Conservation (phyloP, 2,329 filamentous ascomycete species). For the Davidsoniella neocaledoniae region DNA sequence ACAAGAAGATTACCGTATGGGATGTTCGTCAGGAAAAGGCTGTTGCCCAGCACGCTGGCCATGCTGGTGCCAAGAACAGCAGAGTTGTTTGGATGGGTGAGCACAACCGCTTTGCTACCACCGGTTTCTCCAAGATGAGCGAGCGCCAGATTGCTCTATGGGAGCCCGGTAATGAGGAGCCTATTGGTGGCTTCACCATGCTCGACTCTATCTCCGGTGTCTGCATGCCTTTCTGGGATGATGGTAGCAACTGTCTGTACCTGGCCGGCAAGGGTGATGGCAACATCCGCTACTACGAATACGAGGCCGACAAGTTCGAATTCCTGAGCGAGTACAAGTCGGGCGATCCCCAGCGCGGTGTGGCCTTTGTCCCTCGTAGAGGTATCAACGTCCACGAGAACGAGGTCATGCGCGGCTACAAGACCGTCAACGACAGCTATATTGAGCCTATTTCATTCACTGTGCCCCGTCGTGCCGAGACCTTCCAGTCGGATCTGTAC, state of each 20-base stretch:
- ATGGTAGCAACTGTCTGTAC: slow-evolving; percentile 87
- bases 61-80: slow-evolving; percentile 92
- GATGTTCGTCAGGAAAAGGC: slow-evolving; percentile 86
- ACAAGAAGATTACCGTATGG: slow-evolving; percentile 98
- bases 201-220: slow-evolving; percentile 94
- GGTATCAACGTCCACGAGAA: slow-evolving; percentile 95
- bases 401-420: slow-evolving; percentile 88
- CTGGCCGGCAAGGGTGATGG: slow-evolving; percentile 96
- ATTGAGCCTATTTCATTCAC: slow-evolving; percentile 97
- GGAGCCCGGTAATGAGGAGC: slow-evolving; percentile 75
- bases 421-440: slow-evolving; percentile 87
- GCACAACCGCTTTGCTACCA: slow-evolving; percentile 88
- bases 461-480: slow-evolving; percentile 80
- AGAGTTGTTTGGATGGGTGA: slow-evolving; percentile 94
- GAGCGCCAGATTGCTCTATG: slow-evolving; percentile 90
- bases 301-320: slow-evolving; percentile 97
- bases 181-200: slow-evolving; percentile 76
- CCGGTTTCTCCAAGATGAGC: slow-evolving; percentile 96
- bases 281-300: slow-evolving; percentile 98
- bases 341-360: slow-evolving; percentile 79
- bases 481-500: slow-evolving; percentile 94
- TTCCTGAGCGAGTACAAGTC: slow-evolving; percentile 96
- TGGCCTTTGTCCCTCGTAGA: slow-evolving; percentile 87
- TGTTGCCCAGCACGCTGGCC: slow-evolving; percentile 68
- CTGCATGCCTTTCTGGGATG: slow-evolving; percentile 99